Evolutionary conservation across 192 early-diverging fungal genomes (phyloP).

Genomic region (Jimgerdemannia lactiflua): DNA sequence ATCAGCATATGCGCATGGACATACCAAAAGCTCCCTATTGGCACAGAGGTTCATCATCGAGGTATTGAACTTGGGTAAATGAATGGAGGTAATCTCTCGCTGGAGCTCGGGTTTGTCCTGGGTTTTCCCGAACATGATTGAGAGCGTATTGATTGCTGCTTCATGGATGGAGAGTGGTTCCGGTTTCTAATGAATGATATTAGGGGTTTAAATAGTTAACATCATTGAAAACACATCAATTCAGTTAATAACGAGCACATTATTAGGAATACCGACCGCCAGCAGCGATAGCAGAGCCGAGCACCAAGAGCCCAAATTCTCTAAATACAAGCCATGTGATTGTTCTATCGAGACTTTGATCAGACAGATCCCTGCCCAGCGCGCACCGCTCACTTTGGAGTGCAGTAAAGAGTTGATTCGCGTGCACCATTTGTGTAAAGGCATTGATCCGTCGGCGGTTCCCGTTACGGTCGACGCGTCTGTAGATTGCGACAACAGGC

Average conservation of each 20-base stretch:
- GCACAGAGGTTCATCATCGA: conserved; percentile 35
- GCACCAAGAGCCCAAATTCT: conserved; percentile 39
- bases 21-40: conserved; percentile 44
- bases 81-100: conserved; percentile 48
- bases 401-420: conserved; percentile 50
- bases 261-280: conserved; percentile 39
- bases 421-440: conserved; percentile 49
- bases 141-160: conserved; percentile 40
- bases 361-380: conserved; percentile 48
- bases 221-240: too few species aligned
- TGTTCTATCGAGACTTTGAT: conserved; percentile 47
- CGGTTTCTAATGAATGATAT: conserved; percentile 34
- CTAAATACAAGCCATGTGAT: conserved; percentile 31
- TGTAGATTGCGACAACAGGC: conserved; percentile 30
- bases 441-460: conserved; percentile 14
- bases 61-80: conserved; percentile 48
- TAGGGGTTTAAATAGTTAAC: too few species aligned
- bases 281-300: conserved; percentile 41
- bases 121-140: conserved; percentile 45
- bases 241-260: too few species aligned
- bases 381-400: conserved; percentile 44
- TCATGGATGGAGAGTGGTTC: conserved; percentile 35
- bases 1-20: conserved; percentile 1
- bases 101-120: conserved; percentile 48
- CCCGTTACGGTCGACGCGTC: conserved; percentile 4